Evolutionary conservation across 2,329 filamentous ascomycete genomes (phyloP).

Genomic region (Trichoderma cornu-damae): DNA sequence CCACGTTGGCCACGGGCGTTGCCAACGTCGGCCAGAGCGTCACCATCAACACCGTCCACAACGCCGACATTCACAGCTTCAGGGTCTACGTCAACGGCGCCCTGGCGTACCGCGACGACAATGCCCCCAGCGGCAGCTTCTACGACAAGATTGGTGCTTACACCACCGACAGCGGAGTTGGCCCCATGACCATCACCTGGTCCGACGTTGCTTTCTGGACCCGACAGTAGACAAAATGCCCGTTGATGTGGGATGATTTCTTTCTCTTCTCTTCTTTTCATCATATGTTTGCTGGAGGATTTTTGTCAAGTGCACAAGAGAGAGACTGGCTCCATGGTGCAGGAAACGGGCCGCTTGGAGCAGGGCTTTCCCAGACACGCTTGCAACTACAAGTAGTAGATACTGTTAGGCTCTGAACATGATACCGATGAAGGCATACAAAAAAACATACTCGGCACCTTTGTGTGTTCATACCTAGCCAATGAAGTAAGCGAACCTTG

Average conservation of each 20-base stretch:
- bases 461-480: too few species aligned
- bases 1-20: constrained; percentile 21
- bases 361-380: too few species aligned
- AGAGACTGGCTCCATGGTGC: too few species aligned
- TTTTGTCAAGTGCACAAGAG: neutral
- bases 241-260: neutral
- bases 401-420: too few species aligned
- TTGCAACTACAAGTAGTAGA: too few species aligned
- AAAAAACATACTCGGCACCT: too few species aligned
- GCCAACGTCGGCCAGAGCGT: constrained; percentile 22
- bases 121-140: constrained; percentile 24
- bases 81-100: constrained; percentile 27
- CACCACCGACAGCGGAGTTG: constrained; percentile 23
- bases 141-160: constrained; percentile 28
- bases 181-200: constrained; percentile 23
- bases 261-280: neutral
- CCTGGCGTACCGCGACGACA: constrained; percentile 21
- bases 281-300: constrained; percentile 5
- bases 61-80: constrained; percentile 20
- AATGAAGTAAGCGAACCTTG: too few species aligned
- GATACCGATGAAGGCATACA: too few species aligned
- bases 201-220: constrained; percentile 23
- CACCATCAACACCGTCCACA: constrained; percentile 26
- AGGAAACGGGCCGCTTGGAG: too few species aligned
- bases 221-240: neutral